Evolutionary conservation across 805 yeast genomes (phyloP).

Genomic region (Pichia insulana): DNA sequence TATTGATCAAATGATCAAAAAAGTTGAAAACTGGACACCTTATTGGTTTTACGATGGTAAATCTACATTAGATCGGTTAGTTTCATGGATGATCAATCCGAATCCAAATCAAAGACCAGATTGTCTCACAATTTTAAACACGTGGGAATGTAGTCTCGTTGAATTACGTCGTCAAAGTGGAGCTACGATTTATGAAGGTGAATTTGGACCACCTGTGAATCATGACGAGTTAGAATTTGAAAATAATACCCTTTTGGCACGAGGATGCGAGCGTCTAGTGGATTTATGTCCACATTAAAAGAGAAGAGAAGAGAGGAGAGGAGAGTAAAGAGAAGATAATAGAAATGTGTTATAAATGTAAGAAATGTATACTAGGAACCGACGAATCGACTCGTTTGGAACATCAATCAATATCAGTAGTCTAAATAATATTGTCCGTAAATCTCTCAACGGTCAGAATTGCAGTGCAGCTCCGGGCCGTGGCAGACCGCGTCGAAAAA

Average conservation of each 20-base stretch:
- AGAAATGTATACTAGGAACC: background rate
- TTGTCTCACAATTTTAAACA: constrained; percentile 58
- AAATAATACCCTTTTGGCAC: constrained; percentile 11
- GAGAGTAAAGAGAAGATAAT: no score
- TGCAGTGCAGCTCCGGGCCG: no score
- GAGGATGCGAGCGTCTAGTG: background rate
- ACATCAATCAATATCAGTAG: no score
- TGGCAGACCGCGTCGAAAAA: no score
- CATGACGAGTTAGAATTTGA: constrained; percentile 30
- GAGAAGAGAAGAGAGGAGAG: no score
- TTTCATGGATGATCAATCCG: constrained; percentile 85
- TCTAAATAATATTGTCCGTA: no score
- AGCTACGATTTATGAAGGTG: constrained; percentile 92
- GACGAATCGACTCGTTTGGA: no score
- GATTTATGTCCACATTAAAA: no score
- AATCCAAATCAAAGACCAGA: constrained; percentile 75
- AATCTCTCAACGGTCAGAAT: no score
- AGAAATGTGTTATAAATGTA: background rate
- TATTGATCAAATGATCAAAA: background rate
- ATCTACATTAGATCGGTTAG: constrained; percentile 67
- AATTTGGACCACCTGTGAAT: constrained; percentile 59
- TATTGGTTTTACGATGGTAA: constrained; percentile 66
- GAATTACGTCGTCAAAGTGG: constrained; percentile 82
- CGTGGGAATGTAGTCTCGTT: constrained; percentile 68
- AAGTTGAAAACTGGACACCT: constrained; percentile 59